Evolutionary conservation across 768 basidiomycete species (phyloP), one percentile per base, ranked within the genome.

Genomic region (Coprinellus micaceus): DNA sequence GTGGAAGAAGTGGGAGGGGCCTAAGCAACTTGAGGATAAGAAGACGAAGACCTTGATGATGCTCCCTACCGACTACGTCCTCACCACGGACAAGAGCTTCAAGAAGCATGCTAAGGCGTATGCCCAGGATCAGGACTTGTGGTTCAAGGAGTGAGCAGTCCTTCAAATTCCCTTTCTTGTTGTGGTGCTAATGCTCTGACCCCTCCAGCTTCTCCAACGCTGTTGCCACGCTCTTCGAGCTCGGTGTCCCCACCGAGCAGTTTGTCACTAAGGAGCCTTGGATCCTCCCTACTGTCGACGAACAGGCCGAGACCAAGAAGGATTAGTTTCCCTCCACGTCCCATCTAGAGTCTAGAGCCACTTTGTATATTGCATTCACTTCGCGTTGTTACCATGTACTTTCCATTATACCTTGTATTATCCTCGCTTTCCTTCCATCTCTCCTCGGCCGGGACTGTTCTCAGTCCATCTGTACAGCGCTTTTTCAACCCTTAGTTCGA

Each of bases 1-100:
- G n/a, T 96, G 94, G 94, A 89, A 82, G 74, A 96, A 94, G 73
- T 98, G 96, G 94, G 74, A 76, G 59, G 95, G 92, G 52, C 93
- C 94, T 21, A 94, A 93, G 76, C 95, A 97, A 75, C 86, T 88
- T 56, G 86, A 90, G 72, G 96, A 98, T 76, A 94, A 93, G 82
- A 85, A 82, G 73, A 94, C 94, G 40, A 82, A 82, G 64, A 71
- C 84, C 24, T 77, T 98, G 51, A 98, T 98, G 95, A 98, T 98
- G 95, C 76, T 98, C 44, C 94, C 94, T 33, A 88, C 94, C 64
- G 94, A 97, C 74, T 94, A 94, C 70, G 85, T 89, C 53, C 80
- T 98, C 55, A 78, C 81, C 59, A 85, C 88, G 70, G 96, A 98
- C 77, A 97, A 93, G 83, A 77, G 75, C 61, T 98, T 98, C 84